Evolutionary conservation across 129 eudicot species (phyloP).

Genomic region (Pittosporum tobira): DNA sequence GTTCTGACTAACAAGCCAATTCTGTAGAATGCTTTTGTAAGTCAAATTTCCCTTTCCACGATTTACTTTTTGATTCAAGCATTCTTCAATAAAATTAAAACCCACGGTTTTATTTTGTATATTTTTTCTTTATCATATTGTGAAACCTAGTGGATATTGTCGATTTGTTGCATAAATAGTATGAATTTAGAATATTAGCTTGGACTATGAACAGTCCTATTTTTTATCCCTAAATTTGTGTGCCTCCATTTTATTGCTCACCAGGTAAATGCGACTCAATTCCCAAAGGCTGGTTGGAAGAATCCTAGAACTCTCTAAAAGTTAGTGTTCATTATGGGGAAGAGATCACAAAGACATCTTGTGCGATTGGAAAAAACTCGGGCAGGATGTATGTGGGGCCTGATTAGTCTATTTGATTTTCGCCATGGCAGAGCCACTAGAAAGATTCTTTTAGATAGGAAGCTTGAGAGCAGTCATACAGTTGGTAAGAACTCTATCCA

Average conservation of each 20-base stretch:
- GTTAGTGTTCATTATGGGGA: constrained; percentile 40
- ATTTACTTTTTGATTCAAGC: background rate
- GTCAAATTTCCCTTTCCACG: background rate
- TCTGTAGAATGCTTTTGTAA: background rate
- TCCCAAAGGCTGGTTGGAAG: constrained; percentile 9
- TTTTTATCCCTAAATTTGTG: background rate
- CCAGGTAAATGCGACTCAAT: constrained; percentile 15
- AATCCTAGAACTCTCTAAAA: constrained; percentile 12
- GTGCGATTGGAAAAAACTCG: constrained; percentile 41
- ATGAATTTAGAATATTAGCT: background rate
- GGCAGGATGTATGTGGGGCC: constrained; percentile 75
- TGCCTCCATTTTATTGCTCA: constrained; percentile 14
- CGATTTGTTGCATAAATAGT: background rate
- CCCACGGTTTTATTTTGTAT: background rate
- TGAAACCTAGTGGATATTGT: too few species aligned
- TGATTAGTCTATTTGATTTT: constrained; percentile 62
- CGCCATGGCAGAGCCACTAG: constrained; percentile 60
- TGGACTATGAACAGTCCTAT: background rate
- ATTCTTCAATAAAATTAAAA: background rate
- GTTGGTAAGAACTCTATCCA: constrained; percentile 40
- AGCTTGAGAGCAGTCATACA: constrained; percentile 23
- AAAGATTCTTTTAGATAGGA: constrained; percentile 55
- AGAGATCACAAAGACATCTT: constrained; percentile 47
- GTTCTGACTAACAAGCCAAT: background rate
- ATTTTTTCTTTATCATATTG: background rate